A percentile compares a stretch with the other conserved stretches of the same genome.
Evolutionary conservation across 2,329 filamentous ascomycete genomes (phyloP).

Genomic region (Septoria petroselini): DNA sequence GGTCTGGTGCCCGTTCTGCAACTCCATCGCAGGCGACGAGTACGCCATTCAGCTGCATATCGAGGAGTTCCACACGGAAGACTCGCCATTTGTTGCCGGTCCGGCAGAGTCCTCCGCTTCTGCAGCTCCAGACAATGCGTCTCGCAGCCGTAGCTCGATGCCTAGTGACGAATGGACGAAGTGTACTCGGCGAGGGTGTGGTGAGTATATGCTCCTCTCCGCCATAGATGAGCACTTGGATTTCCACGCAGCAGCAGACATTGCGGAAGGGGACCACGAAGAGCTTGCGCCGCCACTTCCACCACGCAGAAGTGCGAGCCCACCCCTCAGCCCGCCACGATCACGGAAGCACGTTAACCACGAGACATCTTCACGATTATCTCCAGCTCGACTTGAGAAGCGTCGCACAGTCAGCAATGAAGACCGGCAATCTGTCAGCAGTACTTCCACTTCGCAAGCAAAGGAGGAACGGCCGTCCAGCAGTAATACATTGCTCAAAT

Average conservation of each 20-base stretch:
- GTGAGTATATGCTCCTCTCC: slow-evolving; percentile 42
- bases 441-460: background rate
- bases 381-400: slow-evolving; percentile 16
- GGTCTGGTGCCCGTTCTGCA: slow-evolving; percentile 34
- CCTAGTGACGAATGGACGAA: slow-evolving; percentile 33
- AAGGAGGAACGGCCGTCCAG: slow-evolving; percentile 1
- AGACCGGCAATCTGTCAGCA: background rate
- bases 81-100: slow-evolving; percentile 27
- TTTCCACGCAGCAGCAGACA: slow-evolving; percentile 39
- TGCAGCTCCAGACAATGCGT: background rate
- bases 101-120: slow-evolving; percentile 1
- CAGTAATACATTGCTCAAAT: slow-evolving; percentile 16
- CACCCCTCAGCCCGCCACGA: slow-evolving; percentile 4
- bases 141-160: slow-evolving; percentile 17
- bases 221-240: slow-evolving; percentile 49
- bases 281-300: slow-evolving; percentile 23
- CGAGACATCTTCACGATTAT: background rate
- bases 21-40: slow-evolving; percentile 25
- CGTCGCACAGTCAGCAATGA: background rate
- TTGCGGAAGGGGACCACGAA: slow-evolving; percentile 41
- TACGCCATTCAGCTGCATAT: slow-evolving; percentile 36
- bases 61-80: slow-evolving; percentile 36
- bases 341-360: background rate
- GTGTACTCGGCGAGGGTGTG: slow-evolving; percentile 45
- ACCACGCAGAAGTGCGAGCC: slow-evolving; percentile 17